Conservation (phyloP, 1,139 yeast species). For the Zygosaccharomyces pseudobailii region DNA sequence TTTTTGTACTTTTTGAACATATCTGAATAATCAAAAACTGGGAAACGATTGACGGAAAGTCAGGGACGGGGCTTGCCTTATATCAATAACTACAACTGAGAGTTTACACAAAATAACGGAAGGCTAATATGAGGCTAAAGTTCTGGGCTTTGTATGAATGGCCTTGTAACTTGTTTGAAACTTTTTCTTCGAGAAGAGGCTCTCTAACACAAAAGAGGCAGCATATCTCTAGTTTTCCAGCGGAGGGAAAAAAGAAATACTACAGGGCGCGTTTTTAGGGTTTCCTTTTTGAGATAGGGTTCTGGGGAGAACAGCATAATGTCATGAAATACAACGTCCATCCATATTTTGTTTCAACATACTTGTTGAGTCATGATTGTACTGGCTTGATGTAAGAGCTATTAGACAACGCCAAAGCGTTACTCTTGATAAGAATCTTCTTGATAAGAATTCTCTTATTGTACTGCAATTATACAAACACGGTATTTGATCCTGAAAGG, state of each 20-base stretch:
- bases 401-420: no score
- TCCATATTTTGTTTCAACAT: no score
- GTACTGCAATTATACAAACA: no score
- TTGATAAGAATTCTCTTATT: no score
- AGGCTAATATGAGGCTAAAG: no score
- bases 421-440: no score
- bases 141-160: neutral
- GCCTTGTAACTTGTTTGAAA: neutral
- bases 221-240: neutral
- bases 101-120: no score
- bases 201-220: neutral
- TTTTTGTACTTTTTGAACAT: slow-evolving; percentile 32
- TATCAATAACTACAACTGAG: neutral
- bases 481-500: no score
- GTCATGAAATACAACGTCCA: no score
- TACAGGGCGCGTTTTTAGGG: neutral
- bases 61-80: neutral
- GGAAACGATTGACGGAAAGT: neutral
- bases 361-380: no score
- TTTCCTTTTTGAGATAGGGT: neutral
- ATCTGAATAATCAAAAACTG: neutral
- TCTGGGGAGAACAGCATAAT: neutral
- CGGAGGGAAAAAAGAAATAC: neutral
- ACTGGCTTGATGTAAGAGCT: no score
- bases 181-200: neutral